phyloP scores from a whole-genome alignment of 345 rosid species.

The Geranium brycei region DNA sequence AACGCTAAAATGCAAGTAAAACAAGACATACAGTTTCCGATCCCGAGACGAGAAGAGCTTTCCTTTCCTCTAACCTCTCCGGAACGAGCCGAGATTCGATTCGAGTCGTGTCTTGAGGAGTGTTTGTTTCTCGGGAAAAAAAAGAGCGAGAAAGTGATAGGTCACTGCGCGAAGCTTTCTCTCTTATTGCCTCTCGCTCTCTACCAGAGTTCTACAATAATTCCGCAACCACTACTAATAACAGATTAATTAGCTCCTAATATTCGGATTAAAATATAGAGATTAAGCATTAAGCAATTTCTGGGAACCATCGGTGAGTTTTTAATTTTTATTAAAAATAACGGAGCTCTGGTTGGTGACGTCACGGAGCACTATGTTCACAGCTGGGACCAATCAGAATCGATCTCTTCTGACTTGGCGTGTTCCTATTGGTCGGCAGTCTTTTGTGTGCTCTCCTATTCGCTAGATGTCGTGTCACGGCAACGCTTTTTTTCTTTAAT shows the following conservation, averaged over 20 bases:
- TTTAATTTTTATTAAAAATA: too few species aligned
- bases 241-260: too few species aligned
- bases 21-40: too few species aligned
- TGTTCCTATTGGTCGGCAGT: background rate
- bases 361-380: background rate
- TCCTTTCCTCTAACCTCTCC: too few species aligned
- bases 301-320: background rate
- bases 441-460: background rate
- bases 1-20: too few species aligned
- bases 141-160: background rate
- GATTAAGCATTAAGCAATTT: background rate
- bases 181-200: background rate
- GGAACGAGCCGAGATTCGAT: too few species aligned
- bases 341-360: background rate
- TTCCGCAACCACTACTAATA: too few species aligned
- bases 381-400: background rate
- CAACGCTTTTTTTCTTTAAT: background rate
- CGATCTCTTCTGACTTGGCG: background rate
- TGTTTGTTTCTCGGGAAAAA: constrained; percentile 1
- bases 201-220: background rate
- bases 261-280: background rate
- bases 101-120: background rate
- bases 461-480: background rate
- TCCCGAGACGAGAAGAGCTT: too few species aligned
- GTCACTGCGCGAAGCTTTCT: background rate